A percentile compares a stretch with the other conserved stretches of the same genome.
Evolutionary conservation across 2,329 filamentous ascomycete genomes (phyloP).

Genomic region (Colletotrichum navitas): DNA sequence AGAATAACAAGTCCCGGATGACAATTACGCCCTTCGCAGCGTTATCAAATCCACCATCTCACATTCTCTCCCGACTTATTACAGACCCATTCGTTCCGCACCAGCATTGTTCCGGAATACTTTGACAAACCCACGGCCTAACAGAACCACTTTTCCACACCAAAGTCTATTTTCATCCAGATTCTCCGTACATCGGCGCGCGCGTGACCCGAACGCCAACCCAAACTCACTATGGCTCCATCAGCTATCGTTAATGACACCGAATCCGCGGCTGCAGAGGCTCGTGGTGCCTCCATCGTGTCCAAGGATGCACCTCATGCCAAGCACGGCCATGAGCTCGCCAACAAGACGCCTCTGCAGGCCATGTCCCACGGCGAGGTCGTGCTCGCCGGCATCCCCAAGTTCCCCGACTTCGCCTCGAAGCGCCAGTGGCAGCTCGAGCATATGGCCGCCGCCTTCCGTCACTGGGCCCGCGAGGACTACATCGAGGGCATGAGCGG

Average conservation of each 20-base stretch:
- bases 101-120: not conserved
- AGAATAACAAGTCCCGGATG: conserved; percentile 10
- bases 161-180: not conserved
- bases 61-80: not conserved
- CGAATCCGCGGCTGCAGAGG: conserved; percentile 39
- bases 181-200: conserved; percentile 1
- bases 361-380: conserved; percentile 53
- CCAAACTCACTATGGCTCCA: conserved; percentile 47
- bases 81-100: not conserved
- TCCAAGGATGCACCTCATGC: conserved; percentile 43
- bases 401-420: conserved; percentile 48
- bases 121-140: not conserved
- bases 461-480: conserved; percentile 74
- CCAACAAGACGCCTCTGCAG: conserved; percentile 50
- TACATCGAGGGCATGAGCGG: conserved; percentile 78
- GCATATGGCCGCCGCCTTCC: conserved; percentile 76
- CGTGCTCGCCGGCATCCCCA: conserved; percentile 50
- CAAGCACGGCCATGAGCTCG: conserved; percentile 42
- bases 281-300: conserved; percentile 22
- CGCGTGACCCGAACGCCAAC: not conserved
- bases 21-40: conserved; percentile 33
- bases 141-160: not conserved
- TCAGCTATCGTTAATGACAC: conserved; percentile 46
- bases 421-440: conserved; percentile 67
- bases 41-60: conserved; percentile 24